phyloP scores from a whole-genome alignment of 805 yeast genomes.

The Wickerhamomyces chaumierensis region DNA sequence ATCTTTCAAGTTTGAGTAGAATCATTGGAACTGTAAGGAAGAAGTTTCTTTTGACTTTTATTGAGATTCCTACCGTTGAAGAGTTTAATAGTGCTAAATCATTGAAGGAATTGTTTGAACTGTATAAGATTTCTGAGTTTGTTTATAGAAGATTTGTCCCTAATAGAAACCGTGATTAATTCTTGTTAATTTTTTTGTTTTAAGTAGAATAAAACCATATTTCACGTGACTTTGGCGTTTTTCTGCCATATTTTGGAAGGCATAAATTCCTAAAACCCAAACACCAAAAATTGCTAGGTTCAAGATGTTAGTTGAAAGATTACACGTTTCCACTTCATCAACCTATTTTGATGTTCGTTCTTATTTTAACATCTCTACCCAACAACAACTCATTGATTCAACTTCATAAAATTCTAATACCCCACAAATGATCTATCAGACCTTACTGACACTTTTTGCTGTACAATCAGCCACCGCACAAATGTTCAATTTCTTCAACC shows the following conservation, averaged over 20 bases:
- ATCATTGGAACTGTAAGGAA: conserved; percentile 85
- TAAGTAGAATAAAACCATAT: no score
- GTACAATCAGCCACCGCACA: conserved; percentile 20
- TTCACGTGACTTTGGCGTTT: no score
- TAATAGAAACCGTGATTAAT: conserved; percentile 64
- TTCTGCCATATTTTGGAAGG: no score
- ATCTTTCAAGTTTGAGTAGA: conserved; percentile 61
- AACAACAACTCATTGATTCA: no score
- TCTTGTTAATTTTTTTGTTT: not conserved
- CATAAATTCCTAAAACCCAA: no score
- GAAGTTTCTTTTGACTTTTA: conserved; percentile 57
- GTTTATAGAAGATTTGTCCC: conserved; percentile 80
- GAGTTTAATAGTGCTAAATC: conserved; percentile 17
- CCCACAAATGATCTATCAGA: not conserved
- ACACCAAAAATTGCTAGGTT: no score
- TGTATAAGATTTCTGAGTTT: conserved; percentile 51
- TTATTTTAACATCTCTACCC: no score
- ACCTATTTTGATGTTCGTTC: no score
- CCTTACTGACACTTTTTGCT: conserved; percentile 2
- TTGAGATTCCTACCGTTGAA: conserved; percentile 38
- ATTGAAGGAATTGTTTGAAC: conserved; percentile 25
- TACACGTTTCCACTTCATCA: no score
- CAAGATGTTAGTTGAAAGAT: no score
- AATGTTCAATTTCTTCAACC: conserved; percentile 33
- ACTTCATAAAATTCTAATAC: no score